Evolutionary conservation across 1,284 basidiomycete species (phyloP).

Genomic region (Pyrrhoderma noxium): DNA sequence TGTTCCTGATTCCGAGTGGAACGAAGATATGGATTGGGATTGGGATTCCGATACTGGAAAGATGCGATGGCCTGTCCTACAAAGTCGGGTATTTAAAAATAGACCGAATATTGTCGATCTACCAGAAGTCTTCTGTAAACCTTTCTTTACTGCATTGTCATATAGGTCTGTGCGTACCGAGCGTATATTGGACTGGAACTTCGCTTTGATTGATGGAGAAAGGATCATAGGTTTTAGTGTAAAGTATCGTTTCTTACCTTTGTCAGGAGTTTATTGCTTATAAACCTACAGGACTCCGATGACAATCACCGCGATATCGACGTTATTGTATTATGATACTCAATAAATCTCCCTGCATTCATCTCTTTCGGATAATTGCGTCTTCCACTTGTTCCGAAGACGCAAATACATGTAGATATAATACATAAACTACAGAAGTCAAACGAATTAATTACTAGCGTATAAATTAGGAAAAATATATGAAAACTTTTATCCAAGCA

Average conservation of each 20-base stretch:
- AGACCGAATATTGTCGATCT: neutral
- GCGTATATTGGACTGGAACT: conserved; percentile 12
- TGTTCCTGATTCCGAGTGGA: neutral
- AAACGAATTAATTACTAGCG: too few relatives aligned
- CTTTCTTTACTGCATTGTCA: conserved; percentile 8
- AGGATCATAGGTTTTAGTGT: conserved; percentile 13
- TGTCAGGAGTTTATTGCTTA: too few relatives aligned
- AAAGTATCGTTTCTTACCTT: neutral
- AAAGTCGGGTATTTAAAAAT: neutral
- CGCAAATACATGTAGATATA: too few relatives aligned
- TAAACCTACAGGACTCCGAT: too few relatives aligned
- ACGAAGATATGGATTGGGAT: conserved; percentile 8
- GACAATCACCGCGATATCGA: too few relatives aligned
- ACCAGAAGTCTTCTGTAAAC: conserved; percentile 9
- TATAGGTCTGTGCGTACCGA: conserved; percentile 11
- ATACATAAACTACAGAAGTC: too few relatives aligned
- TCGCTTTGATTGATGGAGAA: conserved; percentile 13
- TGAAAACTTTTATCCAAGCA: too few relatives aligned
- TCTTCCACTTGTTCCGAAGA: too few relatives aligned
- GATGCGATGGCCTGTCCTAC: neutral
- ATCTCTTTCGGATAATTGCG: too few relatives aligned
- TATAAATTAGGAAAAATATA: too few relatives aligned
- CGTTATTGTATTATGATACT: too few relatives aligned
- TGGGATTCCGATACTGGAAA: neutral
- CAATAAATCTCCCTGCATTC: too few relatives aligned